These are phyloP conservation scores for Lagenaria siceraria DNA, from an alignment of 306 rosid species.

Conservation along the genomic window DNA sequence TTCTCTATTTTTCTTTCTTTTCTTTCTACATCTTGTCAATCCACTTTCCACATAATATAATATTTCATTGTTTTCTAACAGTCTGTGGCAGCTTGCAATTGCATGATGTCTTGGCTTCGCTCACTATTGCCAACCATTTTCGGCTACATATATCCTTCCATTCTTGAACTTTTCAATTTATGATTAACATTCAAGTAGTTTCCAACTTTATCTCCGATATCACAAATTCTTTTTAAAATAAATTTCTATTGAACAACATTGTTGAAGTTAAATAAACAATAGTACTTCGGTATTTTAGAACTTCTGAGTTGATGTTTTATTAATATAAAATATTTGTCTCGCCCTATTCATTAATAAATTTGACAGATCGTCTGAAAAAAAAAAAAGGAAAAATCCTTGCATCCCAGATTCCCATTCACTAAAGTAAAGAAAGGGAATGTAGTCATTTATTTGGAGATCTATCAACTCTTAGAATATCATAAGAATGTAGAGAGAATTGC, in stretches of 20 bases:
- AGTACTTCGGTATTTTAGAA: neutral
- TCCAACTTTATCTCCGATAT: neutral
- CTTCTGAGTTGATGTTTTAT: too few species aligned
- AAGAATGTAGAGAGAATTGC: too few species aligned
- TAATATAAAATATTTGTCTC: neutral
- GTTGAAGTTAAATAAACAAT: neutral
- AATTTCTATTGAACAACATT: too few species aligned
- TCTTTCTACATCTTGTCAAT: neutral
- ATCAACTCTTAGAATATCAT: too few species aligned
- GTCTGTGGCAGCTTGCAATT: neutral
- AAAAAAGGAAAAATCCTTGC: too few species aligned
- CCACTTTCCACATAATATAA: neutral
- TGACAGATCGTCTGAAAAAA: too few species aligned
- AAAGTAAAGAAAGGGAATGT: too few species aligned
- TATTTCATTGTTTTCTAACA: neutral
- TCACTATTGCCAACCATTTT: neutral
- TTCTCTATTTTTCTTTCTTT: neutral
- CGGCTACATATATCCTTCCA: neutral
- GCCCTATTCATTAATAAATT: too few species aligned
- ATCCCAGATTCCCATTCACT: too few species aligned
- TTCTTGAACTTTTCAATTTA: neutral
- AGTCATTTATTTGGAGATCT: too few species aligned
- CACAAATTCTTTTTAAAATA: too few species aligned
- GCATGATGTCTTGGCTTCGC: neutral
- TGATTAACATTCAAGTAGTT: neutral